phyloP scores from a whole-genome alignment of 495 filamentous ascomycete species.

The Aeminium ludgeri region DNA sequence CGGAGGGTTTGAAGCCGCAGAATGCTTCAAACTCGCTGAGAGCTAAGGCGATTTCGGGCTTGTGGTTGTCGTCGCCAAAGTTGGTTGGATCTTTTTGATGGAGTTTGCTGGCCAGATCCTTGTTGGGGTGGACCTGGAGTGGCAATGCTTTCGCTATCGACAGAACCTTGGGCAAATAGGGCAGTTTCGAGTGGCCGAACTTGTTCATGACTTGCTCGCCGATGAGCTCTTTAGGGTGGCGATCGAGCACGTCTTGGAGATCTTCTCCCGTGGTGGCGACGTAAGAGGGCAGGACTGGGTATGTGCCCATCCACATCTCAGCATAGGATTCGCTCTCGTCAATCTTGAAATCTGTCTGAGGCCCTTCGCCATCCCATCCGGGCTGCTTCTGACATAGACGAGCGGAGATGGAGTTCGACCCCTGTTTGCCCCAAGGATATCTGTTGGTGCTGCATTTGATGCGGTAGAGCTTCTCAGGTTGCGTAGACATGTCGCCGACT shows the following conservation, averaged over 20 bases:
- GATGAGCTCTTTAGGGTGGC: constrained; percentile 44
- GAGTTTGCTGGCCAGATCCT: constrained; percentile 42
- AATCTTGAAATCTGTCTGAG: constrained; percentile 10
- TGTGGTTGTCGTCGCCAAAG: constrained; percentile 61
- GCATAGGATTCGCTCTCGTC: constrained; percentile 49
- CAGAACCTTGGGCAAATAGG: constrained; percentile 63
- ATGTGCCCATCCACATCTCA: constrained; percentile 59
- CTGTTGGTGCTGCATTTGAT: constrained; percentile 37
- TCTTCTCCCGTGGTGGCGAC: constrained; percentile 44
- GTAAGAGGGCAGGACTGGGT: constrained; percentile 51
- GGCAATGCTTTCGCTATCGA: constrained; percentile 66
- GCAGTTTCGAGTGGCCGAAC: constrained; percentile 44
- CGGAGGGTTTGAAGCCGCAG: constrained; percentile 53
- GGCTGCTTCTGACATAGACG: constrained; percentile 55
- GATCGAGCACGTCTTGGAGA: constrained; percentile 47
- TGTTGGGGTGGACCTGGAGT: constrained; percentile 66
- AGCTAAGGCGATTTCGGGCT: constrained; percentile 68
- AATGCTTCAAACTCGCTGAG: constrained; percentile 66
- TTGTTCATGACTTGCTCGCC: constrained; percentile 45
- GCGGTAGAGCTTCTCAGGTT: constrained; percentile 29
- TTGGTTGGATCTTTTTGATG: constrained; percentile 45
- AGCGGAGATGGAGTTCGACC: constrained; percentile 43
- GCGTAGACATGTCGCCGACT: not conserved
- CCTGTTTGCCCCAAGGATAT: constrained; percentile 54
- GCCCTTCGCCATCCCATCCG: constrained; percentile 36